Conservation (phyloP, 2,329 filamentous ascomycete species). For the Phialocephala sp. region DNA sequence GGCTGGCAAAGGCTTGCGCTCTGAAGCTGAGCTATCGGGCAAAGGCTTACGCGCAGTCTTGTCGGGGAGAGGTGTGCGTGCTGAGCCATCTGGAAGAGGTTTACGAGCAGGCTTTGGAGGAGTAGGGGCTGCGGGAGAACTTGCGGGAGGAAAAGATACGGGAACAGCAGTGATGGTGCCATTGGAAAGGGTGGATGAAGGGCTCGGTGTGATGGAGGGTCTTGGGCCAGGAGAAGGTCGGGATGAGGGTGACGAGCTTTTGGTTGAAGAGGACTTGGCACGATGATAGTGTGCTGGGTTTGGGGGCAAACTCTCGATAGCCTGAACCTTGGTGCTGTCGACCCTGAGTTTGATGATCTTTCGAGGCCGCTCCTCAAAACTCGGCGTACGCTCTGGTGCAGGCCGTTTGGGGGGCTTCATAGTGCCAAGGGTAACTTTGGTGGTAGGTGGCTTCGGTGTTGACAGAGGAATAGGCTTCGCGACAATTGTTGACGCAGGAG, state of each 20-base stretch:
- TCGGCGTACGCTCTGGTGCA: constrained; percentile 20
- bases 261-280: constrained; percentile 24
- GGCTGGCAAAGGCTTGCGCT: constrained; percentile 31
- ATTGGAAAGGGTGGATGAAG: constrained; percentile 23
- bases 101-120: constrained; percentile 8
- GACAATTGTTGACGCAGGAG: background rate
- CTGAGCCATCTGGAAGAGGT: constrained; percentile 10
- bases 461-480: constrained; percentile 11
- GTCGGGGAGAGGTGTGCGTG: constrained; percentile 7
- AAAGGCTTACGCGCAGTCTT: constrained; percentile 9
- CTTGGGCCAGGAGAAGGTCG: constrained; percentile 28
- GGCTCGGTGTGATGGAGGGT: constrained; percentile 22
- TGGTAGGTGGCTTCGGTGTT: constrained; percentile 14
- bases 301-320: constrained; percentile 32
- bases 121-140: constrained; percentile 6
- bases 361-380: constrained; percentile 24
- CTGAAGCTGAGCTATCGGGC: constrained; percentile 6
- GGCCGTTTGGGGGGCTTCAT: constrained; percentile 33
- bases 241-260: constrained; percentile 32
- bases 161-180: constrained; percentile 8
- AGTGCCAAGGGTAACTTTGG: constrained; percentile 14
- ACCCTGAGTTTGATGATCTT: constrained; percentile 34
- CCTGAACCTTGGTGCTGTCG: constrained; percentile 23
- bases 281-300: constrained; percentile 27
- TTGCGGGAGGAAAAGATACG: constrained; percentile 16